Evolutionary conservation across 2,329 filamentous ascomycete genomes (phyloP).

Genomic region (Colletotrichum sp.): DNA sequence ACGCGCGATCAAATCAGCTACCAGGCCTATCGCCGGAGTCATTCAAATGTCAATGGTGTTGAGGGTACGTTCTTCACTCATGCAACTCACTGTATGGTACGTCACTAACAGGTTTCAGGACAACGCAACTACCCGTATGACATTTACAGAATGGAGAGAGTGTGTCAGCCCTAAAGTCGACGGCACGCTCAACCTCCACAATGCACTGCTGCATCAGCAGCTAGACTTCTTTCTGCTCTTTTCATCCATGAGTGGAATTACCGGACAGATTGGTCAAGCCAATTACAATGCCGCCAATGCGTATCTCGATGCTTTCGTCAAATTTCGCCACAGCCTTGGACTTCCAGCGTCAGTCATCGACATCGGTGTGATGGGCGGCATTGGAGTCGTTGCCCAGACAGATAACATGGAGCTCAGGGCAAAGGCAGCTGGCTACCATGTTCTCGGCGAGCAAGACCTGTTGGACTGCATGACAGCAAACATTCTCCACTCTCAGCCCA

Average conservation of each 20-base stretch:
- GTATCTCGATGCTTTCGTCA: not conserved
- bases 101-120: not conserved
- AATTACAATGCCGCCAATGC: conserved; percentile 35
- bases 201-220: not conserved
- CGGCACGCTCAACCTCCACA: not conserved
- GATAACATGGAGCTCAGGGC: conserved; percentile 1
- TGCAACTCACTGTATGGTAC: not conserved
- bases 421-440: not conserved
- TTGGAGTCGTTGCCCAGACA: not conserved
- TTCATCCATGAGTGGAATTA: not conserved
- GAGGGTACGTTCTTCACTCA: not conserved
- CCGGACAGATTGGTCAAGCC: conserved; percentile 24
- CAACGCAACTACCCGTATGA: not conserved
- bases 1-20: not conserved
- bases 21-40: not conserved
- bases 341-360: not conserved
- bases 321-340: not conserved
- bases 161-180: not conserved
- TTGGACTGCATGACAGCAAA: not conserved
- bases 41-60: not conserved
- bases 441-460: not conserved
- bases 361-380: not conserved
- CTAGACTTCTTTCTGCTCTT: not conserved
- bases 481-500: not conserved
- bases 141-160: not conserved